Evolutionary conservation across 2,329 filamentous ascomycete species (phyloP).

Genomic region (Epichloe festucae): DNA sequence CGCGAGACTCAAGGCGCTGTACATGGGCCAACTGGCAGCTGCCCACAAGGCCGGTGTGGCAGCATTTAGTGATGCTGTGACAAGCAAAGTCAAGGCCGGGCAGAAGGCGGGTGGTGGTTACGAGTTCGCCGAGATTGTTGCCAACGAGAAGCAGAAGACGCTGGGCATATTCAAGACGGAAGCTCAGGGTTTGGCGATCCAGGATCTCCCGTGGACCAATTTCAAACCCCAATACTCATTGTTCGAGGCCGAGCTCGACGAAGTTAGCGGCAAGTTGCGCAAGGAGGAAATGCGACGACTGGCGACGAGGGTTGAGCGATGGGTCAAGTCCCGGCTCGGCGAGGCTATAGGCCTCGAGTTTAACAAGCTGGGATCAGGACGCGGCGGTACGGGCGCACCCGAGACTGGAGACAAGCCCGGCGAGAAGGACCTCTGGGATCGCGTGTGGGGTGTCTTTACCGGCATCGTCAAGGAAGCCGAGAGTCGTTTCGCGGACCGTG

Average conservation of each 20-base stretch:
- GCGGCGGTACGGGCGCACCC: conserved; percentile 68
- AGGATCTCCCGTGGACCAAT: conserved; percentile 76
- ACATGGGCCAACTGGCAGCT: conserved; percentile 74
- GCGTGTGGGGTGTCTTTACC: conserved; percentile 80
- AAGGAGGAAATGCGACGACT: conserved; percentile 94
- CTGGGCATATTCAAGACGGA: conserved; percentile 64
- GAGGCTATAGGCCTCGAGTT: conserved; percentile 89
- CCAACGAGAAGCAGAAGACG: conserved; percentile 64
- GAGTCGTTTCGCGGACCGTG: conserved; percentile 70
- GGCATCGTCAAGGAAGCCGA: conserved; percentile 77
- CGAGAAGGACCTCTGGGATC: conserved; percentile 90
- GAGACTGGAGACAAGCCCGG: conserved; percentile 62
- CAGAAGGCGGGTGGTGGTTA: conserved; percentile 86
- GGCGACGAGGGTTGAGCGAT: conserved; percentile 81
- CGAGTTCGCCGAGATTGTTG: conserved; percentile 91
- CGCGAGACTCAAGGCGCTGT: conserved; percentile 73
- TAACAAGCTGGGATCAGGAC: conserved; percentile 84
- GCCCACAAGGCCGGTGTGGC: conserved; percentile 80
- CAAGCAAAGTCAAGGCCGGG: conserved; percentile 73
- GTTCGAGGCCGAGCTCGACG: conserved; percentile 83
- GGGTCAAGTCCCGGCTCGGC: conserved; percentile 76
- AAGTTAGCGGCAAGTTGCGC: conserved; percentile 70
- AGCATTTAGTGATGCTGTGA: conserved; percentile 78
- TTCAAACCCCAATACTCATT: conserved; percentile 68
- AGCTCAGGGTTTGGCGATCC: conserved; percentile 60